A percentile compares a stretch with the other conserved stretches of the same genome.
Evolutionary conservation across 306 rosid species (phyloP).

Genomic region (Glycine tomentella): DNA sequence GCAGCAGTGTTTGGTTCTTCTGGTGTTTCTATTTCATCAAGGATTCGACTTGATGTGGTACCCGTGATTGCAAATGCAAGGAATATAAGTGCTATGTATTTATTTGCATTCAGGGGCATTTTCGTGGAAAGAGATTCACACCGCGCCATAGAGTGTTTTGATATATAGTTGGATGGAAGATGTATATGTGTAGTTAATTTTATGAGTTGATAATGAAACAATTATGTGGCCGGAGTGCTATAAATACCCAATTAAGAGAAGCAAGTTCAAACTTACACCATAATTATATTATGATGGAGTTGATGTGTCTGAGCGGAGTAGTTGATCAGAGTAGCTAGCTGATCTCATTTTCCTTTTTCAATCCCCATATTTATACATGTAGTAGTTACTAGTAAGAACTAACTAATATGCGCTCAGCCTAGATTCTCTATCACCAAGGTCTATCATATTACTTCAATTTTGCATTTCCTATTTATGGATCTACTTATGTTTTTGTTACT

Average conservation of each 20-base stretch:
- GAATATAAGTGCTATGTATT: conserved; percentile 44
- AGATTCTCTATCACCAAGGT: too few species aligned
- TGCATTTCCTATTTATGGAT: too few species aligned
- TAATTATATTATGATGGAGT: conserved; percentile 41
- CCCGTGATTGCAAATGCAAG: conserved; percentile 22
- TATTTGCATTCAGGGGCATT: too few species aligned
- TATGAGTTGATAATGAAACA: background rate
- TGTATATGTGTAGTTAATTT: background rate
- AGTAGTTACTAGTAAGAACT: too few species aligned
- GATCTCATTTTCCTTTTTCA: background rate
- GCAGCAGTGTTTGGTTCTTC: conserved; percentile 25
- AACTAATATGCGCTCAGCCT: too few species aligned
- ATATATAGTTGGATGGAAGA: too few species aligned
- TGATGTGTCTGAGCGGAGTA: conserved; percentile 55
- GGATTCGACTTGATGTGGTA: conserved; percentile 51
- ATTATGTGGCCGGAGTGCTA: background rate
- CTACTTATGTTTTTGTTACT: too few species aligned
- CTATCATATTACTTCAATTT: too few species aligned
- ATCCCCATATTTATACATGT: too few species aligned
- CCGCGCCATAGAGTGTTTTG: conserved; percentile 42
- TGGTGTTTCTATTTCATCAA: conserved; percentile 40
- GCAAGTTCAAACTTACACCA: too few species aligned
- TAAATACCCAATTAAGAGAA: background rate
- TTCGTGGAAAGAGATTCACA: background rate
- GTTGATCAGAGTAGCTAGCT: conserved; percentile 48